Percentiles rank a stretch among this genome's conserved stretches.
phyloP scores from a whole-genome alignment of 1,284 basidiomycete species.

The Xanthoconium separans region DNA sequence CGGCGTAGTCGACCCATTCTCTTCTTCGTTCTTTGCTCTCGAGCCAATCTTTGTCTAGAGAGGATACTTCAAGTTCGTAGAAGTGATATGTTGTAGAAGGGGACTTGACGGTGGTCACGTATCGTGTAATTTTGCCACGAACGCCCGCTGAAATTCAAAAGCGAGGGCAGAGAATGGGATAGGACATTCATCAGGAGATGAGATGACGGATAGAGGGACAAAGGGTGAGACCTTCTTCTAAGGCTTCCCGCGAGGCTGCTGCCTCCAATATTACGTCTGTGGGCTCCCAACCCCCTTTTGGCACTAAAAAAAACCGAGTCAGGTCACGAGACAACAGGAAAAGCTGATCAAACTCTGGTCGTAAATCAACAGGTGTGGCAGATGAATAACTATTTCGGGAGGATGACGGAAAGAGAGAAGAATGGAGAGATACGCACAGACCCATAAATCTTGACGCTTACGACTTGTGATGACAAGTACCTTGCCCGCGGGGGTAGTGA shows the following conservation, averaged over 20 bases:
- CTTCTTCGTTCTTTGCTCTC: slow-evolving; percentile 71
- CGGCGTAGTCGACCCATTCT: slow-evolving; percentile 83
- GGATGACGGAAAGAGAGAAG: neutral
- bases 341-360: slow-evolving; percentile 7
- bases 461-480: slow-evolving; percentile 79
- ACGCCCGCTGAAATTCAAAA: slow-evolving; percentile 63
- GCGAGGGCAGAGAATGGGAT: slow-evolving; percentile 39
- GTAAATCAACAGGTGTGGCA: slow-evolving; percentile 10
- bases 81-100: slow-evolving; percentile 81
- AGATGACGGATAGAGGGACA: slow-evolving; percentile 73
- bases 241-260: slow-evolving; percentile 83
- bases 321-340: slow-evolving; percentile 8
- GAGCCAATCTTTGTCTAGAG: slow-evolving; percentile 73
- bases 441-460: slow-evolving; percentile 75
- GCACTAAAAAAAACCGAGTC: slow-evolving; percentile 48
- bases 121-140: slow-evolving; percentile 74
- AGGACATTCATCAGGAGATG: slow-evolving; percentile 61
- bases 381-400: slow-evolving; percentile 1
- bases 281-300: slow-evolving; percentile 84
- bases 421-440: slow-evolving; percentile 62
- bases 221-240: slow-evolving; percentile 90
- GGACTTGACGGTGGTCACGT: slow-evolving; percentile 73
- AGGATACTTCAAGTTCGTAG: slow-evolving; percentile 77
- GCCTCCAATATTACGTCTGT: slow-evolving; percentile 75
- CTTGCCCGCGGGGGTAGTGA: slow-evolving; percentile 66